Base-by-base conservation (phyloP, 1,284 basidiomycete genomes). In the Malassezia sp. region DNA sequence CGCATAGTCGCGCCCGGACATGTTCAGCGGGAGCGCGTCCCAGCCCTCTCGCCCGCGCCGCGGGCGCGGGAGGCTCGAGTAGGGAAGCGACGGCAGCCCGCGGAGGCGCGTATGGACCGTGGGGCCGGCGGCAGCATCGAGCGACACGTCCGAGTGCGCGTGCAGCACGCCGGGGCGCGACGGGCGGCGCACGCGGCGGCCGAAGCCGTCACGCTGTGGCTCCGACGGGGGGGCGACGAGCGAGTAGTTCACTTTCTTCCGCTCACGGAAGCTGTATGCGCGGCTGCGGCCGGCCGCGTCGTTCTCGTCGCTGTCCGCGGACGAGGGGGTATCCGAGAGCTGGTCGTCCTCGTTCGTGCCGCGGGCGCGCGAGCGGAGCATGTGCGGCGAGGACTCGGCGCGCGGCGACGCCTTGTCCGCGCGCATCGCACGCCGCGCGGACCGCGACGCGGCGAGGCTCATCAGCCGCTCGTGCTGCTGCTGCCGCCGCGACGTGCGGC, bases 171-270 rank as follows among this genome's bases (percentile, higher is more conserved):
- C 40, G 26, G 44, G 27, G 27, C 33, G 32, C 12, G 38, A 23
- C 17, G 30, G 12, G 20, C 42, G 42, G 29, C 53, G 53, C 30
- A 63, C 49, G 11, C 52, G 33, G 12, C 61, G 58, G 5, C 64
- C 64, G 27, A 66, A 66, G 15, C 61, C 63, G 21, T 67, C 59
- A 30, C 61, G 52, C 24, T 47, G 45, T 11, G 61, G 61, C 24
- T 53, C 52, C 1, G 57, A 33, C 22, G 61, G 63, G 11, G 65
- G 60, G n/a, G 63, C 46, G 2, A 60, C 52, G 23, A 67, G 50
- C 31, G 60, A 57, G 39, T 68, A 68, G 49, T 68, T 64, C 53
- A 68, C 56, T 46, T 63, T 62, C 36, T 68, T 68, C 40, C 65
- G 60, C 37, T 57, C 50, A 23, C 65, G 61, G n/a, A 67, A 54